These are phyloP conservation scores for Apiospora kogelbergensis DNA, from an alignment of 2,329 filamentous ascomycete species.

Conservation along the genomic window DNA sequence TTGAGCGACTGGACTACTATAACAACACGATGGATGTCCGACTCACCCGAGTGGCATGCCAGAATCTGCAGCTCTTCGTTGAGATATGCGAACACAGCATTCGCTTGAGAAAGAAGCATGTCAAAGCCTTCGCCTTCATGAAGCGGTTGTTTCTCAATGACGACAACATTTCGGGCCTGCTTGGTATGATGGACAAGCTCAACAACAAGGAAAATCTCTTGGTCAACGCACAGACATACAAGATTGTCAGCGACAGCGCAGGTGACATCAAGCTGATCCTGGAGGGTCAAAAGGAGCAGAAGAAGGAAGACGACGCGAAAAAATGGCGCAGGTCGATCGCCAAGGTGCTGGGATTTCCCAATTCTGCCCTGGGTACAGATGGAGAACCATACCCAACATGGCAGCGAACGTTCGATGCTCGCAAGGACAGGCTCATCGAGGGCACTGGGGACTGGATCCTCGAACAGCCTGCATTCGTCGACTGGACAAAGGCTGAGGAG, in stretches of 20 bases:
- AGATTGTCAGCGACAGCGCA: slow-evolving; percentile 31
- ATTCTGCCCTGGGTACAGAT: slow-evolving; percentile 27
- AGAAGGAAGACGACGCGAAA: slow-evolving; percentile 31
- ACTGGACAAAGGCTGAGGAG: slow-evolving; percentile 23
- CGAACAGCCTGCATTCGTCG: slow-evolving; percentile 19
- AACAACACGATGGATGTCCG: slow-evolving; percentile 31
- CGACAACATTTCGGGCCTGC: slow-evolving; percentile 32
- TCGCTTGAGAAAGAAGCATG: slow-evolving; percentile 30
- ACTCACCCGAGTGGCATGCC: slow-evolving; percentile 31
- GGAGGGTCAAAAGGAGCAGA: slow-evolving; percentile 29
- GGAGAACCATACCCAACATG: slow-evolving; percentile 28
- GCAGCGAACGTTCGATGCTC: slow-evolving; percentile 30
- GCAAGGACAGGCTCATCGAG: slow-evolving; percentile 28
- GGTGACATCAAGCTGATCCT: slow-evolving; percentile 29
- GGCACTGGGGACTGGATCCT: slow-evolving; percentile 30
- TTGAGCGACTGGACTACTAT: slow-evolving; percentile 34
- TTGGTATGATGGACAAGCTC: slow-evolving; percentile 33
- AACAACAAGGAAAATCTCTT: slow-evolving; percentile 32
- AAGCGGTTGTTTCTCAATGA: slow-evolving; percentile 36
- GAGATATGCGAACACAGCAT: slow-evolving; percentile 34
- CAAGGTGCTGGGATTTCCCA: slow-evolving; percentile 28
- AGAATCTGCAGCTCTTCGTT: slow-evolving; percentile 36
- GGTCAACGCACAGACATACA: slow-evolving; percentile 34
- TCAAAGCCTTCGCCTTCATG: slow-evolving; percentile 27
- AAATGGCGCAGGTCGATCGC: slow-evolving; percentile 30